Evolutionary conservation across 768 basidiomycete species (phyloP).

Genomic region (Suillus subaureus): DNA sequence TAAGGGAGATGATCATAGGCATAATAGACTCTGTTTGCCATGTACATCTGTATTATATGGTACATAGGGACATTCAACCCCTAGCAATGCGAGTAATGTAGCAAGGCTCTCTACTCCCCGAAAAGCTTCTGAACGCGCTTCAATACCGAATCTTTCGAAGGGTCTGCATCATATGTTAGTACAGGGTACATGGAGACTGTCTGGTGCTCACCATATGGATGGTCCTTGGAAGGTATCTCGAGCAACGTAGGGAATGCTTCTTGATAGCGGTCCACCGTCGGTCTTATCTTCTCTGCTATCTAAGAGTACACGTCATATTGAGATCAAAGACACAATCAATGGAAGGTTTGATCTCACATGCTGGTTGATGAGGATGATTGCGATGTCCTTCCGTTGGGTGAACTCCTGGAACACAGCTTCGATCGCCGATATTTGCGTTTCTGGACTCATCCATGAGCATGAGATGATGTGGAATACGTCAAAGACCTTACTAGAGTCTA

Average conservation of each 20-base stretch:
- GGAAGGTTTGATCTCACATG: conserved; percentile 61
- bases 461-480: neutral
- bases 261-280: conserved; percentile 92
- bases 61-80: conserved; percentile 23
- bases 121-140: conserved; percentile 97
- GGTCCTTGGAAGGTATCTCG: conserved; percentile 98
- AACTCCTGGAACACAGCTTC: conserved; percentile 94
- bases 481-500: conserved; percentile 80
- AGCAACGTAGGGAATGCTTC: conserved; percentile 96
- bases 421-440: conserved; percentile 88
- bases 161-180: conserved; percentile 56
- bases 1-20: neutral
- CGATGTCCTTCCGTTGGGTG: conserved; percentile 92
- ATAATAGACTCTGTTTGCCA: conserved; percentile 18
- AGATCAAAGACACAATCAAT: conserved; percentile 11
- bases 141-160: conserved; percentile 92
- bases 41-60: conserved; percentile 28
- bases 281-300: conserved; percentile 97
- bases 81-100: conserved; percentile 9
- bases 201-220: conserved; percentile 82
- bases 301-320: conserved; percentile 33
- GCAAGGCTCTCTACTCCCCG: conserved; percentile 65
- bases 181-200: conserved; percentile 4
- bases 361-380: conserved; percentile 97
- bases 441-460: conserved; percentile 42